A percentile compares a stretch with the other conserved stretches of the same genome.
phyloP scores from a whole-genome alignment of 176 grass and related monocot species.

The Hordeum marinum region DNA sequence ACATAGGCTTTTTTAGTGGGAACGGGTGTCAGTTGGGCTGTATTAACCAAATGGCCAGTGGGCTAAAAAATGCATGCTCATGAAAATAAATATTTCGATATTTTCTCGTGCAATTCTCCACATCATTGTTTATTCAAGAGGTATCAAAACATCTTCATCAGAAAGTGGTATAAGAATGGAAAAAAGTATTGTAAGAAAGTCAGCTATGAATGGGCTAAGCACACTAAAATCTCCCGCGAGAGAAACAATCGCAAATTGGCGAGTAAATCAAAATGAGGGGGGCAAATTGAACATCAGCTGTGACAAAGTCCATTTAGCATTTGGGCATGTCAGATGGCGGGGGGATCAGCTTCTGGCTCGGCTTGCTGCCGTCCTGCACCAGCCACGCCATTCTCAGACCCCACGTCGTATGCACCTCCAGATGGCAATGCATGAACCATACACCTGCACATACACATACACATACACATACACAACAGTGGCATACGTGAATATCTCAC shows the following conservation, averaged over 20 bases:
- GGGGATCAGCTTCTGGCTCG: constrained; percentile 39
- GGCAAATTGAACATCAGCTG: neutral
- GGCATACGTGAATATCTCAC: neutral
- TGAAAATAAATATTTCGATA: neutral
- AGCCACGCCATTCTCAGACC: constrained; percentile 56
- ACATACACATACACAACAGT: too few species aligned
- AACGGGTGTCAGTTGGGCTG: neutral
- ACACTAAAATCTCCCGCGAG: neutral
- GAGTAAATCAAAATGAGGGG: neutral
- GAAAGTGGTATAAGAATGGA: neutral
- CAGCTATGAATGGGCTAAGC: constrained; percentile 19
- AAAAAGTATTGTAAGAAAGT: constrained; percentile 3
- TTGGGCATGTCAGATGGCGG: constrained; percentile 52
- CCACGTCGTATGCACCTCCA: constrained; percentile 55
- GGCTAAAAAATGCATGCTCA: neutral
- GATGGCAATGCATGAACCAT: constrained; percentile 70
- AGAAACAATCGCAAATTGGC: constrained; percentile 33
- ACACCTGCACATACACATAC: constrained; percentile 23
- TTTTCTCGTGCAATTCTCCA: constrained; percentile 16
- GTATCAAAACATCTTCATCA: constrained; percentile 26
- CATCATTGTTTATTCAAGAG: constrained; percentile 22
- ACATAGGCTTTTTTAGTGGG: neutral
- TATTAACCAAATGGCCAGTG: neutral
- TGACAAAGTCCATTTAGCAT: constrained; percentile 24
- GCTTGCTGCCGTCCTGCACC: constrained; percentile 40